phyloP scores from a whole-genome alignment of 129 eudicot genomes.

The Lonicera japonica region DNA sequence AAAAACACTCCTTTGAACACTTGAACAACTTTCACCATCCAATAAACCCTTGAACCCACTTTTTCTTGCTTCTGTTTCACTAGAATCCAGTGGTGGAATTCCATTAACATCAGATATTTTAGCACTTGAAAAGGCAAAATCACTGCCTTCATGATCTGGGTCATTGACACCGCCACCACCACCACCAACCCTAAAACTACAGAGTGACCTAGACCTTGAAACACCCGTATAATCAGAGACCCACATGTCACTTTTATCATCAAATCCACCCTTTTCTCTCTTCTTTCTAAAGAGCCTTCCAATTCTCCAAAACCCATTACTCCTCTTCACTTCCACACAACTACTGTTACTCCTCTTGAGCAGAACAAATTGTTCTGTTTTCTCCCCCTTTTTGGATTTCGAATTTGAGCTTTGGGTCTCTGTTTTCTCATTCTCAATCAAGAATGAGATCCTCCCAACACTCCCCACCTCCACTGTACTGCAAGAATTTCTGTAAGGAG shows the following conservation, averaged over 20 bases:
- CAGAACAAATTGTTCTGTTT: constrained; percentile 36
- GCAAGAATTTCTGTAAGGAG: constrained; percentile 60
- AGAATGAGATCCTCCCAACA: constrained; percentile 66
- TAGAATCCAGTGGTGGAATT: constrained; percentile 23
- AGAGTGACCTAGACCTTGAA: constrained; percentile 69
- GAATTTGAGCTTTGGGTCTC: constrained; percentile 4
- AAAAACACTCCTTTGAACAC: constrained; percentile 25
- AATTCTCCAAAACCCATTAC: constrained; percentile 61
- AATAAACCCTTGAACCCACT: constrained; percentile 29
- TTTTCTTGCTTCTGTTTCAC: constrained; percentile 41
- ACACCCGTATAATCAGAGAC: constrained; percentile 46
- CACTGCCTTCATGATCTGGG: constrained; percentile 45
- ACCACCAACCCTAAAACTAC: constrained; percentile 64
- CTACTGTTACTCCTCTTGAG: constrained; percentile 74
- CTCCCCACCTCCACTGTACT: constrained; percentile 53
- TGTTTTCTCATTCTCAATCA: constrained; percentile 67
- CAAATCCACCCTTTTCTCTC: constrained; percentile 35
- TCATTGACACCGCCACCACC: constrained; percentile 15
- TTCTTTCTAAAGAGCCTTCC: constrained; percentile 65
- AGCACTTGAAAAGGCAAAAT: constrained; percentile 60
- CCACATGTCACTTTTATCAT: constrained; percentile 48
- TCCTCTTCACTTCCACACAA: constrained; percentile 56
- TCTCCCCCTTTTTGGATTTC: constrained; percentile 25
- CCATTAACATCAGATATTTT: constrained; percentile 59
- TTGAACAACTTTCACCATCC: constrained; percentile 25